phyloP scores from a whole-genome alignment of 345 rosid species.

The Eucalyptus victrix region DNA sequence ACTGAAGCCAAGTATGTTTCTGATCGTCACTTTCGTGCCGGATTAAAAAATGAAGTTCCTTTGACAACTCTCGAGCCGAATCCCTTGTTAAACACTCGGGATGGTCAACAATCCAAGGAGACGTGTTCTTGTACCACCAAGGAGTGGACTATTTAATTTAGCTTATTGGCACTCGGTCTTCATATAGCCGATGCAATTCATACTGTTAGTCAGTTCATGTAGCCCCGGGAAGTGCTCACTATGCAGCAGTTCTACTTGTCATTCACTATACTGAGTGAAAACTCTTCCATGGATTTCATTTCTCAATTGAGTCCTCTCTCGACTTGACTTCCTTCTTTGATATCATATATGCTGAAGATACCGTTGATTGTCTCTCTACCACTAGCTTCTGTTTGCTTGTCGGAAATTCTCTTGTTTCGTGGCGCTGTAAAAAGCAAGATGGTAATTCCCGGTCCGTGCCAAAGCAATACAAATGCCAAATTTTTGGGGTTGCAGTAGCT shows the following conservation, averaged over 20 bases:
- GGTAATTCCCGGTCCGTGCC: neutral
- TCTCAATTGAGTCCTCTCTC: neutral
- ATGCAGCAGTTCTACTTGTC: neutral
- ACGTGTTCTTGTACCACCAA: neutral
- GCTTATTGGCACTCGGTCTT: neutral
- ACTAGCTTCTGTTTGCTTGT: neutral
- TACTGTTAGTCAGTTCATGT: neutral
- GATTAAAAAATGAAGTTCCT: neutral
- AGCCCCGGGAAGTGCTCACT: neutral
- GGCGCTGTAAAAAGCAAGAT: neutral
- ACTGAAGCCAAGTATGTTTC: neutral
- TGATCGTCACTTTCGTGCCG: neutral
- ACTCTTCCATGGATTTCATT: neutral
- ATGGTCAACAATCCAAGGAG: neutral
- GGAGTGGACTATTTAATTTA: neutral
- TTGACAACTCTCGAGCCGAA: neutral
- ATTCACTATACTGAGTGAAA: neutral
- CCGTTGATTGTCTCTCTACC: neutral
- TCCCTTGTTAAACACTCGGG: neutral
- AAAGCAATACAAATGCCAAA: neutral
- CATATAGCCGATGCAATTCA: neutral
- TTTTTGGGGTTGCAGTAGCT: neutral
- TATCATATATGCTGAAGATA: neutral
- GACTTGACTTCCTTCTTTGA: neutral
- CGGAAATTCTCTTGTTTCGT: neutral